Percentiles rank a stretch among this genome's conserved stretches.
Conservation (phyloP, 2,329 filamentous ascomycete genomes). For the Nigrograna mackinnonii region DNA sequence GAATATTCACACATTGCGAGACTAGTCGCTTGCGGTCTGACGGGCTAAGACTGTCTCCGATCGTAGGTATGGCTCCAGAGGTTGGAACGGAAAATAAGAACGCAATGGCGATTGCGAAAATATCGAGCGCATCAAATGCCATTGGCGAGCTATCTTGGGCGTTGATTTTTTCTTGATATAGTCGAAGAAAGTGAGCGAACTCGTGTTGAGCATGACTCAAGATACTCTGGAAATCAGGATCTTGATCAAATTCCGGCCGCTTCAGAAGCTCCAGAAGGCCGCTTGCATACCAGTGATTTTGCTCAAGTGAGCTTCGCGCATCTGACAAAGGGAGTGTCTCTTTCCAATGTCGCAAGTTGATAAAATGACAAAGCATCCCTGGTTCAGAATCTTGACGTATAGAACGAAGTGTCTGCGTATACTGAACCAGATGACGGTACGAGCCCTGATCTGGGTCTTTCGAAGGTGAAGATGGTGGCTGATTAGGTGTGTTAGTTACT, state of each 20-base stretch:
- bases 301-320: not conserved
- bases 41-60: too few relatives aligned
- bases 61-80: not conserved
- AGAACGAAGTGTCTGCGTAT: not conserved
- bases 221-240: not conserved
- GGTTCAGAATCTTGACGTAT: not conserved
- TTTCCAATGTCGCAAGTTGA: not conserved
- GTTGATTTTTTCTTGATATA: not conserved
- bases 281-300: not conserved
- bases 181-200: not conserved
- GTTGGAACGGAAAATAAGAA: not conserved
- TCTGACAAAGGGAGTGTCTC: not conserved
- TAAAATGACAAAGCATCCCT: not conserved
- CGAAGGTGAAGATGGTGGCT: not conserved
- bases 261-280: not conserved
- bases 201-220: not conserved
- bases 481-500: not conserved
- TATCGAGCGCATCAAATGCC: not conserved
- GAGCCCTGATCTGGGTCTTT: not conserved
- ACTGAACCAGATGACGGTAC: not conserved
- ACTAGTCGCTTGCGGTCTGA: not conserved
- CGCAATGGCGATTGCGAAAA: not conserved
- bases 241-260: not conserved
- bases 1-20: not conserved
- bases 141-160: not conserved